Percentiles rank a stretch among this genome's conserved stretches.
Evolutionary conservation across 1,284 basidiomycete species (phyloP).

Genomic region (Moesziomyces antarcticus): DNA sequence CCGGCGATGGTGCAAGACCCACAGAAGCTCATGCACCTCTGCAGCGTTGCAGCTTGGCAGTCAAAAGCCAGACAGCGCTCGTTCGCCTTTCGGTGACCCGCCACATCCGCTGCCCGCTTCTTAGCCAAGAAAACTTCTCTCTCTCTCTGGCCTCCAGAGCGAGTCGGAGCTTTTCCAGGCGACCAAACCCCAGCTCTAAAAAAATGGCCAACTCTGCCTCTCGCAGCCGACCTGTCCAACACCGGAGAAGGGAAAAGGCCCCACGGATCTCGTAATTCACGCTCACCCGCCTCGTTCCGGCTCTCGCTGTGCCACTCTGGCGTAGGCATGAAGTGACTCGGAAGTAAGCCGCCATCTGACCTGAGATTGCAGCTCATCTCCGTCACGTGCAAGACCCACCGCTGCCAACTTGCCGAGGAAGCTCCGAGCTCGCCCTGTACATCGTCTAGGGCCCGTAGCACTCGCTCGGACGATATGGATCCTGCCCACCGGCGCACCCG

Average conservation of each 20-base stretch:
- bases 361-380: constrained; percentile 5
- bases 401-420: constrained; percentile 7
- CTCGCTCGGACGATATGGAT: too few relatives aligned
- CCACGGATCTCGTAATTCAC: background rate
- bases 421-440: background rate
- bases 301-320: background rate
- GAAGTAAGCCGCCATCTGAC: constrained; percentile 6
- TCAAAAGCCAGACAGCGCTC: too few relatives aligned
- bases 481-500: too few relatives aligned
- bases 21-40: background rate
- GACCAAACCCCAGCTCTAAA: background rate
- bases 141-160: background rate
- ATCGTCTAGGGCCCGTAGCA: too few relatives aligned
- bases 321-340: constrained; percentile 13
- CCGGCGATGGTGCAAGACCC: background rate
- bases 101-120: constrained; percentile 15
- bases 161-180: constrained; percentile 13
- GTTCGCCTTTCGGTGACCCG: constrained; percentile 24
- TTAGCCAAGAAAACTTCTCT: constrained; percentile 25
- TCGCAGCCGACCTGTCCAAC: background rate
- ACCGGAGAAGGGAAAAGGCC: background rate
- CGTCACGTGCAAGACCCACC: background rate
- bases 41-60: background rate
- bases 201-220: background rate
- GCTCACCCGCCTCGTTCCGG: background rate